These are phyloP conservation scores for Chondrus crispus DNA, from an alignment of 23 red algal species.

Conservation along the genomic window DNA sequence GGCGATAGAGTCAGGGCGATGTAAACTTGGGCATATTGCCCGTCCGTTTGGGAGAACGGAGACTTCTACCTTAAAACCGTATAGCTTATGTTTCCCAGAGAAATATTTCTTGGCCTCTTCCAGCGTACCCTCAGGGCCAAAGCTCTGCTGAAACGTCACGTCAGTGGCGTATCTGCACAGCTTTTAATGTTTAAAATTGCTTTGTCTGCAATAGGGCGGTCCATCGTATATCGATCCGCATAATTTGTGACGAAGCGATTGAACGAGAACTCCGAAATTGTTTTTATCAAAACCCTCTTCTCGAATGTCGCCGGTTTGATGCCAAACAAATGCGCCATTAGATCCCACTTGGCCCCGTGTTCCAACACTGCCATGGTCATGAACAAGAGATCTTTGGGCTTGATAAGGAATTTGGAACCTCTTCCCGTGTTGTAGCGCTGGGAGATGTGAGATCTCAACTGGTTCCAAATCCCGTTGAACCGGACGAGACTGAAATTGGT, in stretches of 20 bases:
- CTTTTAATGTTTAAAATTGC: background rate
- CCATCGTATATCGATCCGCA: background rate
- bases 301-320: conserved; percentile 9
- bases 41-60: background rate
- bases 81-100: background rate
- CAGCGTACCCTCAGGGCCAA: background rate
- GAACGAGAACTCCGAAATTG: background rate
- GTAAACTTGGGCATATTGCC: background rate
- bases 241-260: background rate
- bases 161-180: background rate
- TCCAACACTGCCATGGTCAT: conserved; percentile 5
- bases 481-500: background rate
- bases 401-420: conserved; percentile 5
- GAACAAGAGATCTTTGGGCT: conserved; percentile 7
- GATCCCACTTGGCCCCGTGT: background rate
- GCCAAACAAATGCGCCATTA: background rate
- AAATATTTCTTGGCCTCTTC: background rate
- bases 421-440: background rate
- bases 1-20: background rate
- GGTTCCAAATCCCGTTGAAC: background rate
- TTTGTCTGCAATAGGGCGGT: background rate
- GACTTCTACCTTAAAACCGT: background rate
- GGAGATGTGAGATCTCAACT: background rate
- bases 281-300: background rate
- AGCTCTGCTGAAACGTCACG: background rate